Conservation (phyloP, 306 rosid species). For the Cotoneaster glaucophyllus region DNA sequence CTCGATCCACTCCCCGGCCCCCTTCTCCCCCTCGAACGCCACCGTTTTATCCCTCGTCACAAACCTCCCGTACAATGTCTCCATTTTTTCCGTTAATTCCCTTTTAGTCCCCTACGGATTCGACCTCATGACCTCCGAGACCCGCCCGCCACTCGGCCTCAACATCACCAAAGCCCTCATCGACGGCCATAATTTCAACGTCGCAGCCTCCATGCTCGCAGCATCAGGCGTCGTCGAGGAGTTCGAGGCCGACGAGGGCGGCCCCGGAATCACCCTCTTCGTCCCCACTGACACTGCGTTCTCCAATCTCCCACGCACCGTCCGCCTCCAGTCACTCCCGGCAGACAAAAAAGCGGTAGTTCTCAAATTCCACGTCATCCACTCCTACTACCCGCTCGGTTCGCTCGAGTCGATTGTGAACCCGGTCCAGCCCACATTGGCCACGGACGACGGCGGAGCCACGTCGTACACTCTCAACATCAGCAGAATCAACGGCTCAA, state of each 20-base stretch:
- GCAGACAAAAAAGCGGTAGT: slow-evolving; percentile 83
- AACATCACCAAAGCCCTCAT: slow-evolving; percentile 70
- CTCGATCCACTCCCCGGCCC: slow-evolving; percentile 55
- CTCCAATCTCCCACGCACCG: slow-evolving; percentile 57
- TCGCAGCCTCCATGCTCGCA: slow-evolving; percentile 75
- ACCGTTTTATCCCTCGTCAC: slow-evolving; percentile 51
- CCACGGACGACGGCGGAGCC: slow-evolving; percentile 87
- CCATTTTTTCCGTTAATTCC: slow-evolving; percentile 64
- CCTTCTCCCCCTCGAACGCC: slow-evolving; percentile 61
- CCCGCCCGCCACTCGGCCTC: slow-evolving; percentile 60
- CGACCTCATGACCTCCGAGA: slow-evolving; percentile 89
- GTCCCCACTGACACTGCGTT: slow-evolving; percentile 77
- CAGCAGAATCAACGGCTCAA: slow-evolving; percentile 66
- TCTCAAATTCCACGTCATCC: slow-evolving; percentile 74
- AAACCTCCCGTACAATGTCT: slow-evolving; percentile 82
- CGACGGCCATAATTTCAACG: slow-evolving; percentile 85
- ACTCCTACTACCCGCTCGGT: slow-evolving; percentile 85
- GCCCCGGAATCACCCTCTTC: slow-evolving; percentile 88
- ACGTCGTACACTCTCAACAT: slow-evolving; percentile 84
- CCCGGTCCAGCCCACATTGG: slow-evolving; percentile 94
- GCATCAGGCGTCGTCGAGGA: slow-evolving; percentile 90
- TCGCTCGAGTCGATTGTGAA: slow-evolving; percentile 80
- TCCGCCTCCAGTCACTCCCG: slow-evolving; percentile 60
- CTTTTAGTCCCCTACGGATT: slow-evolving; percentile 66
- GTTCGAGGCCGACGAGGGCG: slow-evolving; percentile 88